Evolutionary conservation across 768 basidiomycete genomes (phyloP), one percentile per base, ranked within the genome.

Genomic region (Mycena galopus): DNA sequence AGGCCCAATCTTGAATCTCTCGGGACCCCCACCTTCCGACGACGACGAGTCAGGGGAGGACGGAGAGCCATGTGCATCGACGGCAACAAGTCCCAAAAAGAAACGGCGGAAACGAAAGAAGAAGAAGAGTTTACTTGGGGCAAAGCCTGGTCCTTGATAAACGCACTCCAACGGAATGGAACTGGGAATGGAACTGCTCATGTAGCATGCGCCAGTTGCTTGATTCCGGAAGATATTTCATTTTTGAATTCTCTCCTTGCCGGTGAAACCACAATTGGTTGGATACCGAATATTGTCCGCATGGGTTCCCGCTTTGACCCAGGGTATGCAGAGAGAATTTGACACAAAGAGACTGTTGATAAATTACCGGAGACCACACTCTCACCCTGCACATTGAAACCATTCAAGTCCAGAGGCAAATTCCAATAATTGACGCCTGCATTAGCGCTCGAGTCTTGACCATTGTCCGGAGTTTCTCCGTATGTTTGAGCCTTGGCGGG

Each of bases 71-170:
- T 75, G 75, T 27, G 69, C 76, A 9, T 69, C 76, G 29, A 70
- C 67, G 17, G 70, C 70, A 23, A 82, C 70, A 23, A 82, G 77
- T 73, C 79, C 85, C 37, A 91, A 87, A 77, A 91, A 88, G 82
- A 92, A 85, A 73, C 84, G 88, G 79, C 83, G 87, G 72, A 85
- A 83, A 68, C 90, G 87, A 77, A 89, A 86, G 76, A 90, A 87
- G 81, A 90, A 87, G 76, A 82, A 81, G 64, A 82, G 80, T 65
- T 63, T 69, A 33, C 62, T 50, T 9, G 21, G 66, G 42, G 61
- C 51, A 50, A 29, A 75, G 62, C 73, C 77, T 76, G 30, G 33
- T 75, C 62, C 74, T 69, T 67, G 77, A 78, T 55, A 73, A 65
- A 72, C 21, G 17, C 8, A n/a, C n/a, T n/a, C n/a, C n/a, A 11